Evolutionary conservation across 805 yeast genomes (phyloP), one percentile per base, ranked within the genome.

Genomic region (Lipomyces orientalis): DNA sequence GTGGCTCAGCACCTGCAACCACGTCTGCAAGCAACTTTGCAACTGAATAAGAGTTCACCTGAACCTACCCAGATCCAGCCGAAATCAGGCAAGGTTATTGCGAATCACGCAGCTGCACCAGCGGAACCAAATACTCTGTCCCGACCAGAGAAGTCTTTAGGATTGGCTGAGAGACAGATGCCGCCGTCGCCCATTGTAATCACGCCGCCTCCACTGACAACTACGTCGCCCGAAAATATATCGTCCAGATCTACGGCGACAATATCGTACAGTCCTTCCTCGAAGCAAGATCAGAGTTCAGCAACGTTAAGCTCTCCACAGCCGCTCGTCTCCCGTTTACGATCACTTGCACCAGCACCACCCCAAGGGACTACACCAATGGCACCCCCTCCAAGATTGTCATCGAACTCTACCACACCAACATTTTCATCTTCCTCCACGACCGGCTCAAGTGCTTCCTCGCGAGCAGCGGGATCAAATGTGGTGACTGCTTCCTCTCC

Each of bases 271-370:
- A 25, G 34, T 52, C 34, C 22, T 34, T 52, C 34, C 14, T 25
- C 55, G 14, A n/a, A 2, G 5, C 34, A 52, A 25, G 55, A 19
- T 22, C 54, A 25, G 34, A 52, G 5, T 25, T 52, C 55, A 25
- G 34, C 34, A 22, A 52, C 34, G 34, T 8, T 12, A 52, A 52
- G 54, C 54, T n/a, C 54, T n/a, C 54, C 55, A 8, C 29, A 52
- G 31, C 49, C 55, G 34, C 12, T 22, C 12, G 29, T 31, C 9
- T 52, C 55, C 34, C 55, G 55, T 9, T 52, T 52, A 9, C 29
- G 55, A 12, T 34, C 55, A 25, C 55, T 52, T 12, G 55, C 55
- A 12, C 55, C 55, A 14, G 55, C 55, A n/a, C 55, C 55, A 52
- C 34, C 34, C 5, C 29, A 7, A 52, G 34, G 34, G 22, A 16